phyloP scores from a whole-genome alignment of 345 rosid genomes.

The Melaleuca alternifolia region DNA sequence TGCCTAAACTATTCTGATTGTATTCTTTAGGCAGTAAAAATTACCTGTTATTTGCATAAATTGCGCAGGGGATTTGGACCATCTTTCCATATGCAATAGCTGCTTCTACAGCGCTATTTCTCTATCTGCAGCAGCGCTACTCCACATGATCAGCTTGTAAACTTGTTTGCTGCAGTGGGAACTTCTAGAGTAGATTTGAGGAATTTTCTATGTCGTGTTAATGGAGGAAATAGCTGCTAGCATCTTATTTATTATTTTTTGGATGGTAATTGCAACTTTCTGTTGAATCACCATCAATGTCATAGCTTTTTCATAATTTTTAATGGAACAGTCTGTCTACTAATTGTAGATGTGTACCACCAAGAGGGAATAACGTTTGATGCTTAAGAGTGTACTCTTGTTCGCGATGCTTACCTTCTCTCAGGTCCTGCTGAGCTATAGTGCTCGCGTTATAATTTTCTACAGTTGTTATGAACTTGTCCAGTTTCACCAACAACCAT shows the following conservation, averaged over 20 bases:
- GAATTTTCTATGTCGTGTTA: not conserved
- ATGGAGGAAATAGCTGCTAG: not conserved
- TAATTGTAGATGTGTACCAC: not conserved
- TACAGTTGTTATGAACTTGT: not conserved
- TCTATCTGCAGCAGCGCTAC: constrained; percentile 19
- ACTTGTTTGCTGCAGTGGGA: not conserved
- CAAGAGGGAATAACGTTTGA: not conserved
- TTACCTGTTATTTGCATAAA: not conserved
- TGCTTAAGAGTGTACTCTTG: not conserved
- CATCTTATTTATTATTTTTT: not conserved
- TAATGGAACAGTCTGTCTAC: not conserved
- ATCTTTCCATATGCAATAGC: constrained; percentile 65
- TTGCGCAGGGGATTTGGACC: constrained; percentile 75
- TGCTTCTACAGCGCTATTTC: constrained; percentile 54
- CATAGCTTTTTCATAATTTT: not conserved
- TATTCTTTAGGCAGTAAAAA: not conserved
- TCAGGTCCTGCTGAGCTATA: not conserved
- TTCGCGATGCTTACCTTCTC: not conserved
- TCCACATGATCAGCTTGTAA: not conserved
- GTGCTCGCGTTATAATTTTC: not conserved
- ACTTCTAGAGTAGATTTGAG: not conserved
- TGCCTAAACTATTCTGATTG: not conserved
- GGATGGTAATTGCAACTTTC: constrained; percentile 8
- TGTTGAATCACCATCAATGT: constrained; percentile 9
- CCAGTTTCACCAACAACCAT: not conserved